These are phyloP conservation scores for Boletellus ananiceps DNA, from an alignment of 768 basidiomycete species.

Conservation along the genomic window DNA sequence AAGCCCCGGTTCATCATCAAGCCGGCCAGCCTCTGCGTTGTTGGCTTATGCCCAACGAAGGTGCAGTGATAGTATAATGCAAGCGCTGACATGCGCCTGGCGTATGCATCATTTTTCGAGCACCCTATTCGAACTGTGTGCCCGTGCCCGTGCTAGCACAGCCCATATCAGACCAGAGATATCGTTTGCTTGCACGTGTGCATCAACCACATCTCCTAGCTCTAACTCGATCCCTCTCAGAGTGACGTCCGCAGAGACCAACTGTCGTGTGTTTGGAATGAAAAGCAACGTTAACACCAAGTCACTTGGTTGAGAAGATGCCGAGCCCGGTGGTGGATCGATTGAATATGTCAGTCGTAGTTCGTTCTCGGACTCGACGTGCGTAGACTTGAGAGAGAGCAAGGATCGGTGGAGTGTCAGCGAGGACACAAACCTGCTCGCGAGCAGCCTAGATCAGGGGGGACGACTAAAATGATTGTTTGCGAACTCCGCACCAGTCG, in stretches of 20 bases:
- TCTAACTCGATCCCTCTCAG: slow-evolving; percentile 50
- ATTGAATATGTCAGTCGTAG: slow-evolving; percentile 64
- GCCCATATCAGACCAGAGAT: slow-evolving; percentile 60
- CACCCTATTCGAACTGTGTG: neutral
- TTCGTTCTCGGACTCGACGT: slow-evolving; percentile 70
- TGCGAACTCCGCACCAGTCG: slow-evolving; percentile 52
- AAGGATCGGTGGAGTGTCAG: slow-evolving; percentile 61
- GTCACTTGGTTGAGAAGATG: slow-evolving; percentile 24
- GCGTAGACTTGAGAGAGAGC: slow-evolving; percentile 53
- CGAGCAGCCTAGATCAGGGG: neutral
- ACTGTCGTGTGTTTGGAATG: slow-evolving; percentile 59
- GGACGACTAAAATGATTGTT: neutral
- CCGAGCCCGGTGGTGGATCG: slow-evolving; percentile 25
- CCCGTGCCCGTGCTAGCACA: slow-evolving; percentile 46
- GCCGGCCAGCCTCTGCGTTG: too few relatives aligned
- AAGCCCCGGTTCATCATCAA: too few relatives aligned
- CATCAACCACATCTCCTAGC: slow-evolving; percentile 54
- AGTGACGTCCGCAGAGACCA: slow-evolving; percentile 59
- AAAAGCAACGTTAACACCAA: slow-evolving; percentile 60
- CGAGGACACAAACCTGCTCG: slow-evolving; percentile 63
- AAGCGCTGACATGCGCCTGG: too few relatives aligned
- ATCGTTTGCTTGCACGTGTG: slow-evolving; percentile 60
- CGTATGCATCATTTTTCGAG: neutral
- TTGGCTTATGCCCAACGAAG: too few relatives aligned
- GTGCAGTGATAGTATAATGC: too few relatives aligned